These are phyloP conservation scores for Candida chilensis DNA, from an alignment of 805 yeast species.

Conservation along the genomic window DNA sequence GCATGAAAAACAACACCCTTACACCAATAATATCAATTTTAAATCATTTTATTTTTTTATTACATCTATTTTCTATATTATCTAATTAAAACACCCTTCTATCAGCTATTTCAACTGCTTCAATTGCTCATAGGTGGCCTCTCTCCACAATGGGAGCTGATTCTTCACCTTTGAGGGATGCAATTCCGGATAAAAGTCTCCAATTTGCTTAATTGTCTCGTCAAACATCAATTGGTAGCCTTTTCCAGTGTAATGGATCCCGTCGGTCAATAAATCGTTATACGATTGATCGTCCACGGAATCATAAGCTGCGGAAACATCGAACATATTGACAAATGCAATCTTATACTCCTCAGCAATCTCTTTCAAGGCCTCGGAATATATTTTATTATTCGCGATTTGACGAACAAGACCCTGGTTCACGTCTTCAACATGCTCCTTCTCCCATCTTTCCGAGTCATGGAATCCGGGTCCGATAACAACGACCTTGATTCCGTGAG, in stretches of 20 bases:
- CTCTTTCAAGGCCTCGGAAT: slow-evolving; percentile 38
- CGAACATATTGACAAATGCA: slow-evolving; percentile 51
- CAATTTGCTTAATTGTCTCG: slow-evolving; percentile 29
- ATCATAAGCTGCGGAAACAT: slow-evolving; percentile 22
- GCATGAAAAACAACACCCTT: too few relatives aligned
- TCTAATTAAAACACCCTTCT: too few relatives aligned
- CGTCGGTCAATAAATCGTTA: slow-evolving; percentile 34
- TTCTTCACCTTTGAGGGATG: slow-evolving; percentile 26
- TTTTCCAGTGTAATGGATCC: slow-evolving; percentile 49
- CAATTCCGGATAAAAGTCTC: slow-evolving; percentile 35
- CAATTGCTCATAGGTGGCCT: slow-evolving; percentile 5
- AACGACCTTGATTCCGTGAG: slow-evolving; percentile 39
- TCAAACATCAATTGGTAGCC: slow-evolving; percentile 43
- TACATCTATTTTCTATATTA: too few relatives aligned
- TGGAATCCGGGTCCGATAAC: slow-evolving; percentile 58
- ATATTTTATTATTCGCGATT: slow-evolving; percentile 31
- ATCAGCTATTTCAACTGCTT: too few relatives aligned
- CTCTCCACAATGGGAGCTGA: slow-evolving; percentile 32
- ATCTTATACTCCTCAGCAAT: slow-evolving; percentile 37
- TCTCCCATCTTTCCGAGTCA: slow-evolving; percentile 33
- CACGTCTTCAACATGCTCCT: slow-evolving; percentile 20
- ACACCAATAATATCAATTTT: too few relatives aligned
- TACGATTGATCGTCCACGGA: slow-evolving; percentile 28
- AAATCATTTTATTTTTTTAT: too few relatives aligned
- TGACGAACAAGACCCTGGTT: slow-evolving; percentile 33